phyloP scores from a whole-genome alignment of 2,329 filamentous ascomycete genomes.

The Pyricularia pennisetigena region DNA sequence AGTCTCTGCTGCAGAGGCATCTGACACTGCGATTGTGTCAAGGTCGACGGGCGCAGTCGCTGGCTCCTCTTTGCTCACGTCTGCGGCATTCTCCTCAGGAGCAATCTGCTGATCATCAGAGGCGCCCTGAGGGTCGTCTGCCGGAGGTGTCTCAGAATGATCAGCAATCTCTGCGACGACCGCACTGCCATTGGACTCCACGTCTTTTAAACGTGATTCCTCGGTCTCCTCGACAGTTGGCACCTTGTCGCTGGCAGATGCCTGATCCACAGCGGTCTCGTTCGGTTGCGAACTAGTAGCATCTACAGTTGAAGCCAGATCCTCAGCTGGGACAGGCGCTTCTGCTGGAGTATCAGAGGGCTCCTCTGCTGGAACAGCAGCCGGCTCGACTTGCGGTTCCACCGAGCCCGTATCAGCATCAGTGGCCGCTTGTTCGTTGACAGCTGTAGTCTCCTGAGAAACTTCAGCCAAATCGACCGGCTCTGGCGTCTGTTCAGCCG shows the following conservation, averaged over 20 bases:
- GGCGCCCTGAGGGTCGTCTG: neutral
- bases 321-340: neutral
- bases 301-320: neutral
- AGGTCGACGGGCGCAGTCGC: neutral
- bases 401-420: neutral
- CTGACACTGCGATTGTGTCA: neutral
- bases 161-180: neutral
- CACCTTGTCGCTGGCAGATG: neutral
- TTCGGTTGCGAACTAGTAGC: neutral
- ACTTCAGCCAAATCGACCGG: neutral
- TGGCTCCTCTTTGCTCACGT: neutral
- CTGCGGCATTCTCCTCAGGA: neutral
- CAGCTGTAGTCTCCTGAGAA: neutral
- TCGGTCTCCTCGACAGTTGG: conserved; percentile 4
- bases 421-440: neutral
- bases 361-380: neutral
- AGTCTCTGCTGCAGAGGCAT: neutral
- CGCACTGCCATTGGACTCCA: neutral
- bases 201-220: neutral
- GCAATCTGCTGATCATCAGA: neutral
- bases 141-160: neutral
- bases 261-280: neutral
- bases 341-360: neutral
- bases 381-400: neutral
- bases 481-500: neutral